Conservation (phyloP, 2,329 filamentous ascomycete species). For the Pestalotiopsis sp. region DNA sequence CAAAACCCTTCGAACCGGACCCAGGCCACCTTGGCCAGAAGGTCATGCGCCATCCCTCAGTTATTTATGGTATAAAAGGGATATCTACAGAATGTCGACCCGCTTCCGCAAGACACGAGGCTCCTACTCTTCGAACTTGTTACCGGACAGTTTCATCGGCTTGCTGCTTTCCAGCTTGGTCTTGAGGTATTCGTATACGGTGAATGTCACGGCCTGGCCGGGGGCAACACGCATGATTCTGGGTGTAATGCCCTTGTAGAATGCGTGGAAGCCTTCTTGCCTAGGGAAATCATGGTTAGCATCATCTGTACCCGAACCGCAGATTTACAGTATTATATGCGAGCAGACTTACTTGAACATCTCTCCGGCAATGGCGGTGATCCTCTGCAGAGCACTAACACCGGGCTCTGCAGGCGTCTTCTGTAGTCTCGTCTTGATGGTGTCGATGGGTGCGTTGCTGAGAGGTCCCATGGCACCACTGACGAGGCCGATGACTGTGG, state of each 20-base stretch:
- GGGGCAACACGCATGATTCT: slow-evolving; percentile 97
- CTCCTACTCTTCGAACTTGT: slow-evolving; percentile 67
- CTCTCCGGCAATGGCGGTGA: slow-evolving; percentile 75
- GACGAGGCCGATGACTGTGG: slow-evolving; percentile 86
- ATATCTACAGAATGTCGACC: neutral
- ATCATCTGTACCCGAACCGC: neutral
- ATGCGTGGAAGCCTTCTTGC: slow-evolving; percentile 90
- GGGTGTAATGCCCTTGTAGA: slow-evolving; percentile 99
- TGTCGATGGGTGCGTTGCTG: slow-evolving; percentile 97
- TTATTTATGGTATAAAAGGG: neutral
- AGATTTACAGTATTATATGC: neutral
- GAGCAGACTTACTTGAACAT: slow-evolving; percentile 71
- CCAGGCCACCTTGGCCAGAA: neutral
- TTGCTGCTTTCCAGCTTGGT: slow-evolving; percentile 70
- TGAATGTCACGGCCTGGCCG: slow-evolving; percentile 80
- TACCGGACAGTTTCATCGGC: slow-evolving; percentile 60
- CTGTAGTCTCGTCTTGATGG: slow-evolving; percentile 96
- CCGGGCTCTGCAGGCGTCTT: slow-evolving; percentile 83
- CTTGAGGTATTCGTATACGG: slow-evolving; percentile 79
- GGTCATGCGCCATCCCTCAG: neutral
- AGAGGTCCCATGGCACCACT: slow-evolving; percentile 94
- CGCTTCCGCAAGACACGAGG: neutral
- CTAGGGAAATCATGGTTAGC: slow-evolving; percentile 42
- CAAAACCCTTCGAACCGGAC: neutral
- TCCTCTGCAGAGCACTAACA: slow-evolving; percentile 78